These are phyloP conservation scores for Colletotrichum sublineola DNA, from an alignment of 2,329 filamentous ascomycete genomes.

Conservation along the genomic window DNA sequence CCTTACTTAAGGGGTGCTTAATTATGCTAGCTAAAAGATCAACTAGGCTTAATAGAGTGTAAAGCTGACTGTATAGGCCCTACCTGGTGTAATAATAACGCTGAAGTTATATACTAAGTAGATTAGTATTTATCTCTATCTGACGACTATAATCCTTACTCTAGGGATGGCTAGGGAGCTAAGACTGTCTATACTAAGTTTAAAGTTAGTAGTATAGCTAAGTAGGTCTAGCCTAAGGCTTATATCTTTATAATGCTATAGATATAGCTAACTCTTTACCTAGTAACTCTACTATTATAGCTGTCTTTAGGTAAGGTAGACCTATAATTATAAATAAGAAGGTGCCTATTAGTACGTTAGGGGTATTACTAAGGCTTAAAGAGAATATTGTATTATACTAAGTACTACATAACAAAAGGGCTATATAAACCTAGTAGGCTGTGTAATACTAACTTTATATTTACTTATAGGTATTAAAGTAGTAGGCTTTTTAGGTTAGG, in stretches of 20 bases:
- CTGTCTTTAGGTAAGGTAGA: background rate
- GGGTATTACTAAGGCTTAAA: background rate
- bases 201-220: conserved; percentile 1
- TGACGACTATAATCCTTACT: background rate
- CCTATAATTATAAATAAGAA: background rate
- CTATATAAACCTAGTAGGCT: background rate
- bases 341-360: background rate
- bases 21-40: conserved; percentile 1
- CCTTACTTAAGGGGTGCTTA: too few relatives aligned
- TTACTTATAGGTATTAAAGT: background rate
- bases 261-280: background rate
- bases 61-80: background rate
- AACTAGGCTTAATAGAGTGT: background rate
- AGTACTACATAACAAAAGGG: background rate
- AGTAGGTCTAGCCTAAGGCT: background rate
- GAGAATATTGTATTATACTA: background rate
- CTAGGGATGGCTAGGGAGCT: background rate
- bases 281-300: background rate
- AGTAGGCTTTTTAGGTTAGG: background rate
- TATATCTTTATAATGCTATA: background rate
- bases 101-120: background rate
- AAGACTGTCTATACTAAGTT: background rate
- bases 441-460: background rate
- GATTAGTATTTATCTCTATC: background rate
- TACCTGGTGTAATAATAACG: too few relatives aligned